Evolutionary conservation across 495 filamentous ascomycete genomes (phyloP).

Genomic region (Trichoderma parareesei): DNA sequence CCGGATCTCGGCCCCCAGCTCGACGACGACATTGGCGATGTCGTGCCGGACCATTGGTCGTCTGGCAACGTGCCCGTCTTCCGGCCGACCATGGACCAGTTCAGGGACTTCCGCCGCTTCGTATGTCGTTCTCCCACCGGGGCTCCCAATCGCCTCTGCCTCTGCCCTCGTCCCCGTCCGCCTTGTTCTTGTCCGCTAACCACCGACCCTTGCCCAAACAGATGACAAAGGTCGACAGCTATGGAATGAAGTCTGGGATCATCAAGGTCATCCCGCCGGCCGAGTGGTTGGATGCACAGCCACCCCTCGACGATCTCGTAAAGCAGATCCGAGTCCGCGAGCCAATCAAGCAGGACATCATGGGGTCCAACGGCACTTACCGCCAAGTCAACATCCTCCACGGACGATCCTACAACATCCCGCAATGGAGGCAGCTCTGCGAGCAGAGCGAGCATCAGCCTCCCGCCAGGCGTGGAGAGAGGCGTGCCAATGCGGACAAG

Average conservation of each 20-base stretch:
- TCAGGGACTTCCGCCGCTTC: constrained; percentile 80
- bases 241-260: constrained; percentile 96
- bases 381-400: constrained; percentile 94
- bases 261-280: constrained; percentile 89
- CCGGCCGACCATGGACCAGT: constrained; percentile 91
- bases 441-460: constrained; percentile 93
- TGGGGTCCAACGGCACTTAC: constrained; percentile 86
- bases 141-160: neutral
- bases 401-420: constrained; percentile 89
- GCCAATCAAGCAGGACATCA: constrained; percentile 95
- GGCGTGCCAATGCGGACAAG: constrained; percentile 68
- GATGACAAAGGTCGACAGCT: constrained; percentile 79
- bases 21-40: constrained; percentile 61
- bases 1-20: constrained; percentile 16
- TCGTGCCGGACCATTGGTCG: constrained; percentile 80
- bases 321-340: constrained; percentile 92
- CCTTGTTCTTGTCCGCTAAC: neutral
- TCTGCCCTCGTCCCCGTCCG: too few relatives aligned
- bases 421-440: constrained; percentile 87
- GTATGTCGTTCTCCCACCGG: constrained; percentile 29
- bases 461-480: constrained; percentile 85
- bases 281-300: constrained; percentile 83
- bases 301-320: constrained; percentile 71
- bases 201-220: constrained; percentile 17
- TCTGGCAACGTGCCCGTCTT: constrained; percentile 83